A percentile compares a stretch with the other conserved stretches of the same genome.
These are phyloP conservation scores for Corchorus olitorius DNA, from an alignment of 345 rosid genomes.

Conservation along the genomic window DNA sequence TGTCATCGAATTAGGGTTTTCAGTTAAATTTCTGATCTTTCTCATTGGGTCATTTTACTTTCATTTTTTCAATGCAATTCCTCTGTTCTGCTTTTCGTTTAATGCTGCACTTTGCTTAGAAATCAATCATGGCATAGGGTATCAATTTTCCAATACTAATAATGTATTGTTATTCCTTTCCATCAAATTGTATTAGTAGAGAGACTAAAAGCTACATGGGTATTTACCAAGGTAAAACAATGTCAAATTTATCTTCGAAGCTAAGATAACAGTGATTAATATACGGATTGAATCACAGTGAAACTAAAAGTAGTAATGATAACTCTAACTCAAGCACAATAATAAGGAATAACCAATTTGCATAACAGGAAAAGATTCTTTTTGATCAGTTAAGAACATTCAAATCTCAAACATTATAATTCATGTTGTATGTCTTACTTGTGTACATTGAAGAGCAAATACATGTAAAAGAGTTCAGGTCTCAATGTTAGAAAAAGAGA, in stretches of 20 bases:
- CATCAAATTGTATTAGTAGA: neutral
- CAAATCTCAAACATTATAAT: neutral
- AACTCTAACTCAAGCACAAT: neutral
- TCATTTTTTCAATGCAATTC: neutral
- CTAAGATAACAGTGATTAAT: neutral
- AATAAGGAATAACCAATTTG: neutral
- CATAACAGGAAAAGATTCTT: neutral
- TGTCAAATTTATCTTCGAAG: neutral
- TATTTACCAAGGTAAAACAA: neutral
- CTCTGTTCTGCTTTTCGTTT: neutral
- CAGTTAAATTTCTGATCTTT: neutral
- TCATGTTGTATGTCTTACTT: neutral
- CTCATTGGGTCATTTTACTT: neutral
- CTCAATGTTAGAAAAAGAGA: neutral
- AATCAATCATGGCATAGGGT: neutral
- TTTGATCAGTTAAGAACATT: neutral
- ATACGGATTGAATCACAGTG: neutral
- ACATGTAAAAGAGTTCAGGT: neutral
- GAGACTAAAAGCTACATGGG: neutral
- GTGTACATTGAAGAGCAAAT: neutral
- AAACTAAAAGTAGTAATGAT: neutral
- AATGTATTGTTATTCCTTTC: neutral
- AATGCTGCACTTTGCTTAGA: neutral
- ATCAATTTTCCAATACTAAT: neutral
- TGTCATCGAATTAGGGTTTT: neutral